Evolutionary conservation across 2,329 filamentous ascomycete species (phyloP), one percentile per base, ranked within the genome.

Genomic region (Coniosporium tulheliwenetii): DNA sequence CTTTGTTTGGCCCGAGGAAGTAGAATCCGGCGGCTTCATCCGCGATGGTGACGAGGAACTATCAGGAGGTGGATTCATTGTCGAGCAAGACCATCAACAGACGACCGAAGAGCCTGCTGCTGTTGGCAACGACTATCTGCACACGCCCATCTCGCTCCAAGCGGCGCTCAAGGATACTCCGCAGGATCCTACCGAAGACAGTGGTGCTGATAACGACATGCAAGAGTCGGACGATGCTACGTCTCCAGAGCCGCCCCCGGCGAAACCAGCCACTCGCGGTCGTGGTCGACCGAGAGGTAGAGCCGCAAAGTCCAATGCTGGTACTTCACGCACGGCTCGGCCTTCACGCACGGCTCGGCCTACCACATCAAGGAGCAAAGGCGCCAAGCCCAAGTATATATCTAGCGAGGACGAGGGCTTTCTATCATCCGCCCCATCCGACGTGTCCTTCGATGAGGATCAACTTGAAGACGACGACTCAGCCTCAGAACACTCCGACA

Each of bases 161-260:
- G 52, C 58, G 1, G 49, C 56, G 5, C 47, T 55, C 9, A 48
- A 54, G 31, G 45, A 51, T 14, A 15, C 30, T 33, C 35, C 40
- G 8, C 15, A 15, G 32, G 30, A 35, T 30, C 35, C 33, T 12
- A 26, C 13, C 19, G 30, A 43, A 7, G 30, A 31, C 15, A 40
- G 30, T 16, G 16, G n/a, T 36, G 13, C 37, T 2, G 41, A 37
- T 19, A 16, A 37, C n/a, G 37, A 41, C 5, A 38, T 36, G n/a
- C 39, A 43, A 8, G 38, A 43, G 8, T 38, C 58, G 2, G 63
- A 70, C 8, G 70, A 71, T 14, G 34, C 43, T 14, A 38, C 42
- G 33, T 36, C 16, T 12, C n/a, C 29, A 29, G 32, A 26, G 19
- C 44, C 36, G 10, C 32, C 37, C 30, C 10, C n/a, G 9, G 3